Percentiles rank a stretch among this genome's conserved stretches.
phyloP scores from a whole-genome alignment of 306 rosid species.

The Arachis stenosperma region DNA sequence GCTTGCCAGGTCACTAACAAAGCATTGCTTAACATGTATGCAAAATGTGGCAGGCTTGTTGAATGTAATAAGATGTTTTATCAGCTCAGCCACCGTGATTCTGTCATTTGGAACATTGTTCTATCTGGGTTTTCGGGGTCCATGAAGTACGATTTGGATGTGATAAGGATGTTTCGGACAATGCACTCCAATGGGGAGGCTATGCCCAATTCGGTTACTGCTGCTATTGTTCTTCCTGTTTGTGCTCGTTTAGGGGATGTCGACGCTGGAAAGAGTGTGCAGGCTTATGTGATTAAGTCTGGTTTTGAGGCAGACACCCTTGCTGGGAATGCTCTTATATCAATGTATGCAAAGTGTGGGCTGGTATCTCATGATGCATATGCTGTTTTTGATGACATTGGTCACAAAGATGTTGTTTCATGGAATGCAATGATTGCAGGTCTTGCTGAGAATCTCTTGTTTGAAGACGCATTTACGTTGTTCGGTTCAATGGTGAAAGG shows the following conservation, averaged over 20 bases:
- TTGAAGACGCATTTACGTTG: conserved; percentile 54
- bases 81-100: conserved; percentile 57
- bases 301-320: conserved; percentile 68
- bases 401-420: conserved; percentile 73
- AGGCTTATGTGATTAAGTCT: conserved; percentile 67
- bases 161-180: conserved; percentile 54
- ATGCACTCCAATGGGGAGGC: conserved; percentile 64
- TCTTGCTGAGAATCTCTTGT: conserved; percentile 63
- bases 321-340: conserved; percentile 74
- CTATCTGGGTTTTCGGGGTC: conserved; percentile 72
- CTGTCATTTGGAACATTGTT: conserved; percentile 84
- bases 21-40: conserved; percentile 85
- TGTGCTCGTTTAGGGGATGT: conserved; percentile 62
- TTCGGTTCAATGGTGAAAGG: conserved; percentile 69
- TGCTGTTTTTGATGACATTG: conserved; percentile 61
- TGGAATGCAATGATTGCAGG: conserved; percentile 94
- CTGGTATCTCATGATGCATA: conserved; percentile 56
- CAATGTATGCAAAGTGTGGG: conserved; percentile 84
- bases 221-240: conserved; percentile 74
- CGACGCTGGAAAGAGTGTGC: conserved; percentile 61
- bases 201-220: conserved; percentile 68
- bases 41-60: conserved; percentile 68
- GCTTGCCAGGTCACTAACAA: conserved; percentile 66
- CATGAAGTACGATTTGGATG: conserved; percentile 49
- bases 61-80: conserved; percentile 66